Percentiles rank a stretch among this genome's conserved stretches.
Evolutionary conservation across 73 alveolate genomes (phyloP).

Genomic region (Paramecium sonneborni): DNA sequence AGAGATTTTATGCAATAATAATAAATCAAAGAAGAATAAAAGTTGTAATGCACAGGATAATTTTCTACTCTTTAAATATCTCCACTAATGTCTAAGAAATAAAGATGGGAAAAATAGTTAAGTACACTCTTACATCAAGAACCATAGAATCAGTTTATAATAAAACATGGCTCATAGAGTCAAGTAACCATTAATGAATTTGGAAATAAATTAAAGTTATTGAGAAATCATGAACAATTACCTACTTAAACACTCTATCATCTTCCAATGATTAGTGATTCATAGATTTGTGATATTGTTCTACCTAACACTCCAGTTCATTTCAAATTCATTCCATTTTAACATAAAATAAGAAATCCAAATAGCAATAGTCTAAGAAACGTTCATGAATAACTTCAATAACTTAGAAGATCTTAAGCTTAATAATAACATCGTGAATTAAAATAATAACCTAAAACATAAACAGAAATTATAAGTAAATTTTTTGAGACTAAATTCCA

Average conservation of each 20-base stretch:
- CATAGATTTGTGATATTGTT: not conserved
- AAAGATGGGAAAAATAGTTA: conserved; percentile 13
- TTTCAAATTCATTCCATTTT: not conserved
- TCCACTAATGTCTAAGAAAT: not conserved
- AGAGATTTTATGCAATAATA: not conserved
- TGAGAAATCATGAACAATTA: not conserved
- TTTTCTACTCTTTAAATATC: not conserved
- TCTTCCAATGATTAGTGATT: not conserved
- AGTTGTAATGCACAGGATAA: not conserved
- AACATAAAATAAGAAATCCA: not conserved
- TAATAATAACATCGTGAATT: not conserved
- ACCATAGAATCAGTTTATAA: not conserved
- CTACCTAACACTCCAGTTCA: conserved; percentile 21
- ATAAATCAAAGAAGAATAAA: not conserved
- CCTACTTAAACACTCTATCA: not conserved
- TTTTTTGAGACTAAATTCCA: conserved; percentile 36
- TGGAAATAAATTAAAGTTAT: not conserved
- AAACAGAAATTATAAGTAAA: conserved; percentile 21
- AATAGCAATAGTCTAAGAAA: not conserved
- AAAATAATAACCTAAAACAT: not conserved
- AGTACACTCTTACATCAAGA: not conserved
- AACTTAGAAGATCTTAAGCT: not conserved
- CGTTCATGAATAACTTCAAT: not conserved
- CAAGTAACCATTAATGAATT: not conserved
- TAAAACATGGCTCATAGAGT: not conserved